A percentile compares a stretch with the other conserved stretches of the same genome.
phyloP scores from a whole-genome alignment of 768 basidiomycete genomes.

The Mycena venus region DNA sequence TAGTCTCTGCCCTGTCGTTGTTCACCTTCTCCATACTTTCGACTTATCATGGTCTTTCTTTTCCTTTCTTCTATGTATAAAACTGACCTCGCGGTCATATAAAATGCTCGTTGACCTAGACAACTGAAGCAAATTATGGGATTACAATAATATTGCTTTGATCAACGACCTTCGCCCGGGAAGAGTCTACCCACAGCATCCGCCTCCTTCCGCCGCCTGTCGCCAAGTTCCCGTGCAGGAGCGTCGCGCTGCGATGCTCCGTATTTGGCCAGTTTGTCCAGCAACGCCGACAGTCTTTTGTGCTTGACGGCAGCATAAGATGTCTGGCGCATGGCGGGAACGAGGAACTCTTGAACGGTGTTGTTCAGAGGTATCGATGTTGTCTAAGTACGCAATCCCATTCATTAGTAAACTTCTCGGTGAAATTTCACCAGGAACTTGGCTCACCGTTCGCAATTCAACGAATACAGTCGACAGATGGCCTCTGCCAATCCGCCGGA shows the following conservation, averaged over 20 bases:
- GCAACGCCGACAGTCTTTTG: constrained; percentile 77
- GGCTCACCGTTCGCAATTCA: constrained; percentile 79
- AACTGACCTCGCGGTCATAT: constrained; percentile 43
- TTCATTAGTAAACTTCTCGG: constrained; percentile 16
- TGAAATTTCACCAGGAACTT: constrained; percentile 36
- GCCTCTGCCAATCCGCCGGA: constrained; percentile 79
- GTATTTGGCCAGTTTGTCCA: constrained; percentile 84
- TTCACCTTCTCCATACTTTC: constrained; percentile 41
- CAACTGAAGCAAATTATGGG: constrained; percentile 47
- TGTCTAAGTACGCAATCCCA: constrained; percentile 64
- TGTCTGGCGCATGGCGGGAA: constrained; percentile 75
- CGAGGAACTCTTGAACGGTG: constrained; percentile 83
- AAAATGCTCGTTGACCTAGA: constrained; percentile 51
- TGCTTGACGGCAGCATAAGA: constrained; percentile 77
- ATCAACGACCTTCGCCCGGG: constrained; percentile 74
- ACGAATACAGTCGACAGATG: constrained; percentile 81
- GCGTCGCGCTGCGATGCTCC: constrained; percentile 74
- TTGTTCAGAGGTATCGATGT: constrained; percentile 80
- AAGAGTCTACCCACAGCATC: constrained; percentile 82
- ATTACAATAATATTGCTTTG: constrained; percentile 31
- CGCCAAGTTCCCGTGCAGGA: constrained; percentile 73
- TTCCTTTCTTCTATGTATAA: constrained; percentile 46
- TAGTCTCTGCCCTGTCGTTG: constrained; percentile 45
- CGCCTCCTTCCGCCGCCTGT: constrained; percentile 82
- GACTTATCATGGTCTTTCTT: constrained; percentile 34